Percentiles rank a stretch among this genome's conserved stretches.
phyloP scores from a whole-genome alignment of 306 rosid species.

The Parietaria judaica region DNA sequence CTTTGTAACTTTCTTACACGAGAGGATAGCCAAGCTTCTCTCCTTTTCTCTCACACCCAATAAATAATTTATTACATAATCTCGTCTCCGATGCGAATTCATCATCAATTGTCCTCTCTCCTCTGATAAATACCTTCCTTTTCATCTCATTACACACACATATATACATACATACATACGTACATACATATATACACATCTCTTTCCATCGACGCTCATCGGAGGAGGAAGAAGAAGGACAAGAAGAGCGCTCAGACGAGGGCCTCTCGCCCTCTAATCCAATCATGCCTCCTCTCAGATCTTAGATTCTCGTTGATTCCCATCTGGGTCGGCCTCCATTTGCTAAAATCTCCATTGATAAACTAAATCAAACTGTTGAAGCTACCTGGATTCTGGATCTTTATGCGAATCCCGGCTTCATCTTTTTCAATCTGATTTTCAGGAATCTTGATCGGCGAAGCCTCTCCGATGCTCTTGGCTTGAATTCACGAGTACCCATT shows the following conservation, averaged over 20 bases:
- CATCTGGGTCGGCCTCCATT: conserved; percentile 65
- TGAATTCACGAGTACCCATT: conserved; percentile 22
- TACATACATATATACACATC: conserved; percentile 31
- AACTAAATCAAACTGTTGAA: not conserved
- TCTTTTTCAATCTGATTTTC: conserved; percentile 8
- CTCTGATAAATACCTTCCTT: conserved; percentile 31
- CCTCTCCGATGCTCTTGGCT: conserved; percentile 20
- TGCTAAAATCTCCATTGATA: conserved; percentile 32
- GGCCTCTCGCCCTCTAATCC: conserved; percentile 86
- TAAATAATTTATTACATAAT: conserved; percentile 10
- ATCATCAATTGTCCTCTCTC: conserved; percentile 1
- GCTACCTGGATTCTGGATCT: conserved; percentile 25
- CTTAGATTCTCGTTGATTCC: conserved; percentile 58
- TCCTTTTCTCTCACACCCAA: conserved; percentile 26
- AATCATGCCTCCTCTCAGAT: conserved; percentile 69
- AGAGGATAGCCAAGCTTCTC: conserved; percentile 31
- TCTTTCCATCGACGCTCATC: conserved; percentile 40
- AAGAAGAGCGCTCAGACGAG: conserved; percentile 30
- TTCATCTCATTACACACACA: conserved; percentile 15
- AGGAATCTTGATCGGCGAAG: conserved; percentile 34
- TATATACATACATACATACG: conserved; percentile 2
- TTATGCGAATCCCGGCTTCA: conserved; percentile 9
- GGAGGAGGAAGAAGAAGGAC: conserved; percentile 19
- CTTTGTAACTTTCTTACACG: conserved; percentile 39
- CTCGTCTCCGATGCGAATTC: conserved; percentile 32